Evolutionary conservation across 768 basidiomycete species (phyloP).

Genomic region (Xerocomus brunneocitrinus): DNA sequence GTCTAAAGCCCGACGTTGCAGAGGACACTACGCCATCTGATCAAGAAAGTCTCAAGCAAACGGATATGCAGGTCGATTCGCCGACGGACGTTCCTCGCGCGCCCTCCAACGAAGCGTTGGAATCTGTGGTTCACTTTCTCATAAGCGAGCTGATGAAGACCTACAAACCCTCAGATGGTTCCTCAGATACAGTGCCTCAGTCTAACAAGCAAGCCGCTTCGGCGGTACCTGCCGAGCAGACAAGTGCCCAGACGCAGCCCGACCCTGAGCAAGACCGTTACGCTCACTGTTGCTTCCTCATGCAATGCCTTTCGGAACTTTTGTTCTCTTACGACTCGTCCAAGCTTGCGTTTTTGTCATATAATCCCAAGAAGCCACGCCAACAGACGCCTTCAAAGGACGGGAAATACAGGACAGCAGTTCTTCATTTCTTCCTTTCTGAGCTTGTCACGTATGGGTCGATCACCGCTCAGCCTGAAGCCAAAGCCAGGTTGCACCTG

Average conservation of each 20-base stretch:
- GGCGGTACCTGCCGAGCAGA: constrained; percentile 8
- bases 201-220: constrained; percentile 11
- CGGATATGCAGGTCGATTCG: constrained; percentile 61
- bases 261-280: constrained; percentile 29
- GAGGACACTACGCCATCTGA: constrained; percentile 8
- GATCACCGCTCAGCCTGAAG: constrained; percentile 57
- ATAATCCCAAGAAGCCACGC: constrained; percentile 57
- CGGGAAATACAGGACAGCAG: constrained; percentile 56
- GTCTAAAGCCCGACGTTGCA: constrained; percentile 42
- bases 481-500: constrained; percentile 53
- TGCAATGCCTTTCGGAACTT: constrained; percentile 90
- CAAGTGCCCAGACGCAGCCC: constrained; percentile 11
- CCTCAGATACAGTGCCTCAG: constrained; percentile 15
- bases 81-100: constrained; percentile 21
- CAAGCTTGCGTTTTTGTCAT: constrained; percentile 84
- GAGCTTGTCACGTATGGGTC: constrained; percentile 79
- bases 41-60: constrained; percentile 18
- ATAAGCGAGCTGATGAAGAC: constrained; percentile 64
- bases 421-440: constrained; percentile 76
- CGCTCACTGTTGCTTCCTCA: constrained; percentile 73
- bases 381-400: constrained; percentile 63
- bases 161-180: constrained; percentile 44
- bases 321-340: constrained; percentile 90
- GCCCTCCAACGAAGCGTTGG: constrained; percentile 43
- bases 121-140: constrained; percentile 65